phyloP scores from a whole-genome alignment of 2,329 filamentous ascomycete genomes.

The Fusarium albosuccineum region DNA sequence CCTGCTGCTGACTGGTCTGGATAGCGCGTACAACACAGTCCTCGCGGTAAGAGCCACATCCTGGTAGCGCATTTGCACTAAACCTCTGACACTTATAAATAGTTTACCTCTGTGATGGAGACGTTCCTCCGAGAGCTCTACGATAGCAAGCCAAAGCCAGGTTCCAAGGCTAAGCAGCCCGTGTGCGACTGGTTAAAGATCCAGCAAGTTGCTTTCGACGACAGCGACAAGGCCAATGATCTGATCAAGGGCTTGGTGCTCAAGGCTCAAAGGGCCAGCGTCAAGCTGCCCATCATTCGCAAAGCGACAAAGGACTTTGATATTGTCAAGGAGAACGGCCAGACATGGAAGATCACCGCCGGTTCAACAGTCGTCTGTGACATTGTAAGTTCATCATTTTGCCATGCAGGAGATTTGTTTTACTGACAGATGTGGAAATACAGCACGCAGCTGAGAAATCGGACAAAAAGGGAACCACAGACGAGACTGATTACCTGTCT shows the following conservation, averaged over 20 bases:
- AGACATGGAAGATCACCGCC: neutral
- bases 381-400: slow-evolving; percentile 18
- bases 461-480: neutral
- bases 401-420: neutral
- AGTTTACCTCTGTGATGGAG: slow-evolving; percentile 35
- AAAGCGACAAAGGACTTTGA: slow-evolving; percentile 2
- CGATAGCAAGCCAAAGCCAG: neutral
- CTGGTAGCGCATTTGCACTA: neutral
- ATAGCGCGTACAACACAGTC: slow-evolving; percentile 34
- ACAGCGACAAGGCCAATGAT: slow-evolving; percentile 5
- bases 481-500: neutral
- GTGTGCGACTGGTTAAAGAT: neutral
- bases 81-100: neutral
- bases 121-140: slow-evolving; percentile 4
- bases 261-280: slow-evolving; percentile 16
- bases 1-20: slow-evolving; percentile 31
- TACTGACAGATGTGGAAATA: neutral
- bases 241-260: slow-evolving; percentile 14
- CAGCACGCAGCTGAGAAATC: neutral
- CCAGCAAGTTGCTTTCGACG: neutral
- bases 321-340: neutral
- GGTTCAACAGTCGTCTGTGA: slow-evolving; percentile 28
- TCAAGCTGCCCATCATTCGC: slow-evolving; percentile 32
- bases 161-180: neutral
- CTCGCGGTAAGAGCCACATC: slow-evolving; percentile 17